Conservation (phyloP, 2,329 filamentous ascomycete species). For the Chalaropsis thielavioides region DNA sequence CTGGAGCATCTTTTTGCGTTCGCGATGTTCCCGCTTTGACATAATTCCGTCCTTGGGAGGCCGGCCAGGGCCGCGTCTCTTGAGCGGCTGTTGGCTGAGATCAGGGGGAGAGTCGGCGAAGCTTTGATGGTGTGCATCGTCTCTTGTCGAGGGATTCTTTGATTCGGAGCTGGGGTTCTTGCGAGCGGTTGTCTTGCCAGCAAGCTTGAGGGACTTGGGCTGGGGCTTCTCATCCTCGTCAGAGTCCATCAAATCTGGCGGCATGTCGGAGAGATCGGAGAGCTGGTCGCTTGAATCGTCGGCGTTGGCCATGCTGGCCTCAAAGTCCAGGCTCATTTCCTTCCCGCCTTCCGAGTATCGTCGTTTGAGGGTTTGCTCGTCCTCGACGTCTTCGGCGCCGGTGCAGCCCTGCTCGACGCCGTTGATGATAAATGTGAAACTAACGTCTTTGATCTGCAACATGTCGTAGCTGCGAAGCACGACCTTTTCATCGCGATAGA, state of each 20-base stretch:
- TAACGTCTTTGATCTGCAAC: constrained; percentile 59
- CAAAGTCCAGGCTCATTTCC: constrained; percentile 62
- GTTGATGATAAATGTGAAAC: constrained; percentile 54
- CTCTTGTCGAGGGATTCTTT: neutral
- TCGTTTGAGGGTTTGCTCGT: constrained; percentile 34
- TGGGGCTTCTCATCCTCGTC: constrained; percentile 15
- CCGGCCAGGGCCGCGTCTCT: constrained; percentile 62
- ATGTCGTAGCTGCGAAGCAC: constrained; percentile 48
- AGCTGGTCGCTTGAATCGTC: constrained; percentile 42
- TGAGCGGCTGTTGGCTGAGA: constrained; percentile 25
- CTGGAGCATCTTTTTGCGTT: constrained; percentile 40
- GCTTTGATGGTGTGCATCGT: constrained; percentile 20
- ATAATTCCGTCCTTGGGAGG: constrained; percentile 73
- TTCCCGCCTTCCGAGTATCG: constrained; percentile 44
- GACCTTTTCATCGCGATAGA: constrained; percentile 41
- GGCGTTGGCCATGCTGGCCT: constrained; percentile 43
- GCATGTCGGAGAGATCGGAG: constrained; percentile 24
- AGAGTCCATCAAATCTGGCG: constrained; percentile 19
- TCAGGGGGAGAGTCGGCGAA: constrained; percentile 23
- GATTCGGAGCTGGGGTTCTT: neutral
- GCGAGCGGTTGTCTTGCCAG: constrained; percentile 10
- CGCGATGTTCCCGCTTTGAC: constrained; percentile 59
- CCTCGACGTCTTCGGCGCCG: constrained; percentile 42
- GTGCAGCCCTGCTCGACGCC: constrained; percentile 43
- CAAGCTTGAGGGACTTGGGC: constrained; percentile 3